Evolutionary conservation across 768 basidiomycete genomes (phyloP).

Genomic region (Suillus decipiens): DNA sequence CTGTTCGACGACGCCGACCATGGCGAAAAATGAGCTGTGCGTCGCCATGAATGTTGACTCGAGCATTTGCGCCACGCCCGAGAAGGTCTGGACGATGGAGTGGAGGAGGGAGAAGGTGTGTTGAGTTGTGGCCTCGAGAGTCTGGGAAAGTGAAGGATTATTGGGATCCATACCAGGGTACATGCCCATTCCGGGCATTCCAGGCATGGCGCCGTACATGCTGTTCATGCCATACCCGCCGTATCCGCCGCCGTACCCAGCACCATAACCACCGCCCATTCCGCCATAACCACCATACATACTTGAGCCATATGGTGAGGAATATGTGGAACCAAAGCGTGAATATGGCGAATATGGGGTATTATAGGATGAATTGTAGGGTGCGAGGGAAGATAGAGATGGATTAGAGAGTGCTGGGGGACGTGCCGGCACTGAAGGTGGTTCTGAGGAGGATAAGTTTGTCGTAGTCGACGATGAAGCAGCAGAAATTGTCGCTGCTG

Average conservation of each 20-base stretch:
- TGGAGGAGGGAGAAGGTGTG: conserved; percentile 93
- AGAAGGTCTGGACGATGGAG: conserved; percentile 93
- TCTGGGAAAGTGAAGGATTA: conserved; percentile 75
- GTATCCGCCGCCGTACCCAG: conserved; percentile 42
- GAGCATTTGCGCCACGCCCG: conserved; percentile 95
- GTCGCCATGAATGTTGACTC: conserved; percentile 98
- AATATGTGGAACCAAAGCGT: conserved; percentile 36
- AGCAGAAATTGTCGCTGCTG: conserved; percentile 29
- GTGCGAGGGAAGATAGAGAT: conserved; percentile 33
- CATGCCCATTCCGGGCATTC: conserved; percentile 35
- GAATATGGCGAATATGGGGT: conserved; percentile 50
- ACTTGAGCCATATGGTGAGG: conserved; percentile 32
- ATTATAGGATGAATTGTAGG: conserved; percentile 41
- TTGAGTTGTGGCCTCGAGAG: conserved; percentile 86
- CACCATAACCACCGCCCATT: conserved; percentile 37
- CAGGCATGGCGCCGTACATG: conserved; percentile 40
- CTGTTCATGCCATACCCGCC: conserved; percentile 54
- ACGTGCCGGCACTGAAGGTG: conserved; percentile 60
- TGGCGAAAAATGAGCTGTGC: conserved; percentile 92
- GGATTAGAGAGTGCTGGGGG: conserved; percentile 53
- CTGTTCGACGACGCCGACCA: conserved; percentile 96
- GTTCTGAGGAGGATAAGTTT: conserved; percentile 28
- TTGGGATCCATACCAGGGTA: conserved; percentile 47
- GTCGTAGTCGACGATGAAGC: conserved; percentile 21
- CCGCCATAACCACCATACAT: conserved; percentile 45